These are phyloP conservation scores for Ceratobasidium papillatum DNA, from an alignment of 1,284 basidiomycete genomes.

Conservation along the genomic window DNA sequence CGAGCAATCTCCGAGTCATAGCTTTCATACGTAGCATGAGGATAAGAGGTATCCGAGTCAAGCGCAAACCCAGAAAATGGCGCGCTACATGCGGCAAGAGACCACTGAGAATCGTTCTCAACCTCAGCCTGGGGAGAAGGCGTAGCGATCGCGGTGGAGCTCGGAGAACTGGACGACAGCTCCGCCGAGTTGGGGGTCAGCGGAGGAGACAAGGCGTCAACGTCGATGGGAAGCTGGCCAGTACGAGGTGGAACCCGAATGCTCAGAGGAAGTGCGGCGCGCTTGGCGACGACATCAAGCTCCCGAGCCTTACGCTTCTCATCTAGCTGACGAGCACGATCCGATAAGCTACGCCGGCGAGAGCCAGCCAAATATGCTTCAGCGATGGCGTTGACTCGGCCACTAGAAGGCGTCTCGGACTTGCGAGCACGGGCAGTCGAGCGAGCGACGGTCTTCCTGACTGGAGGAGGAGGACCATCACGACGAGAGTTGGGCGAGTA, in stretches of 20 bases:
- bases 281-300: neutral
- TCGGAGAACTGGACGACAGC: neutral
- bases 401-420: neutral
- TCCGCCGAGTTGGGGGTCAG: neutral
- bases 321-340: neutral
- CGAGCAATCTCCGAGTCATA: neutral
- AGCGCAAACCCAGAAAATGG: slow-evolving; percentile 1
- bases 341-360: neutral
- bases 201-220: neutral
- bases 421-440: slow-evolving; percentile 23
- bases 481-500: slow-evolving; percentile 40
- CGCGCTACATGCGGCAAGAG: slow-evolving; percentile 5
- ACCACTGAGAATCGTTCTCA: neutral
- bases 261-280: neutral
- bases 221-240: neutral
- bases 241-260: slow-evolving; percentile 1
- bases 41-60: slow-evolving; percentile 2
- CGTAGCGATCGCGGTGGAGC: neutral
- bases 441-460: neutral
- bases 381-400: neutral
- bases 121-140: neutral
- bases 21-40: neutral
- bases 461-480: slow-evolving; percentile 12
- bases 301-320: neutral
- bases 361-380: neutral